Conservation (phyloP, 176 grass and related monocot genomes). For the Guadua angustifolia region DNA sequence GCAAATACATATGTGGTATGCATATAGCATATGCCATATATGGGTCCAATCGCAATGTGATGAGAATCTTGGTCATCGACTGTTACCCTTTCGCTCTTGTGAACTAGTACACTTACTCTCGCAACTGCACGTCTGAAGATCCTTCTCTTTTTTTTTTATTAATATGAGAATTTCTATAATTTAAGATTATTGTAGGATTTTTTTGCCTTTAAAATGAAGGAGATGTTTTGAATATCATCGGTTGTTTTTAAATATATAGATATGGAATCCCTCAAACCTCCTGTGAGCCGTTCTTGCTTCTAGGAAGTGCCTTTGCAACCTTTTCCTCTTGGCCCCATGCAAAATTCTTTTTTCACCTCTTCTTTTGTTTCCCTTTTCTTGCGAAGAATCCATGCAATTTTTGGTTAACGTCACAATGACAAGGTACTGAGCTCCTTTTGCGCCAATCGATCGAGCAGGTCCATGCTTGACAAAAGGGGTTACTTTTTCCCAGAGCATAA, state of each 20-base stretch:
- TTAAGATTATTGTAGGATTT: too few relatives aligned
- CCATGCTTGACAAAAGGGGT: background rate
- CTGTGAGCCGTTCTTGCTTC: background rate
- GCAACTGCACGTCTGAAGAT: too few relatives aligned
- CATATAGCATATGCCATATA: background rate
- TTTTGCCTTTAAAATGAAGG: too few relatives aligned
- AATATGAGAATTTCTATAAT: too few relatives aligned
- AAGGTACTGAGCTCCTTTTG: slow-evolving; percentile 13
- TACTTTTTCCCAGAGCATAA: background rate
- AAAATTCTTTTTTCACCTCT: background rate
- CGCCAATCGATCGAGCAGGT: background rate
- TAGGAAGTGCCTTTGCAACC: background rate
- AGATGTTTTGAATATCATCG: too few relatives aligned
- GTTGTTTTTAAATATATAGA: too few relatives aligned
- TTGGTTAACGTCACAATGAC: slow-evolving; percentile 23
- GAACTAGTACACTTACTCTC: background rate
- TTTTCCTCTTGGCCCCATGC: slow-evolving; percentile 11
- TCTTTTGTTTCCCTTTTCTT: background rate
- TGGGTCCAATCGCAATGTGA: background rate
- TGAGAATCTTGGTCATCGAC: slow-evolving; percentile 8
- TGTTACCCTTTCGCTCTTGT: background rate
- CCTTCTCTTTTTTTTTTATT: too few relatives aligned
- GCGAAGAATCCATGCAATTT: slow-evolving; percentile 5
- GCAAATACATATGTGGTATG: background rate
- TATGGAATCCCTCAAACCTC: background rate